Percentiles rank a stretch among this genome's conserved stretches.
Evolutionary conservation across 129 eudicot genomes (phyloP).

Genomic region (Flaveria ramosissima): DNA sequence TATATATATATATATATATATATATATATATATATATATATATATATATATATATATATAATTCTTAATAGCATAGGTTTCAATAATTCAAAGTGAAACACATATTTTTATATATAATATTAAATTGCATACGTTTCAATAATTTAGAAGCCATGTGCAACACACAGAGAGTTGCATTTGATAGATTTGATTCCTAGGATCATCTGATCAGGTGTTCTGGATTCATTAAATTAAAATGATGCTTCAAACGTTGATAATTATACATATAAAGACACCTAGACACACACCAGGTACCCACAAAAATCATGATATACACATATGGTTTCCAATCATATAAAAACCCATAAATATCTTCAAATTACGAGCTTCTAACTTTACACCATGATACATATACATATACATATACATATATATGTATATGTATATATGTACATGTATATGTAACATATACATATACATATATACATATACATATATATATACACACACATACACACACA

Average conservation of each 20-base stretch:
- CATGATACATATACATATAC: no score
- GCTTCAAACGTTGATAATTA: neutral
- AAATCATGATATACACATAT: neutral
- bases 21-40: no score
- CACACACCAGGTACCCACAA: neutral
- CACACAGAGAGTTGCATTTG: slow-evolving; percentile 17
- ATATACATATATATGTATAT: no score
- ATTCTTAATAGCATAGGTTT: neutral
- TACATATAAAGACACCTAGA: neutral
- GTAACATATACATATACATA: no score
- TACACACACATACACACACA: no score
- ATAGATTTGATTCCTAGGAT: slow-evolving; percentile 36
- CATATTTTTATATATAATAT: neutral
- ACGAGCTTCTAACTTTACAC: no score
- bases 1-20: no score
- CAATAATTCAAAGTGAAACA: neutral
- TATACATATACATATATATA: no score
- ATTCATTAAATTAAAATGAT: neutral
- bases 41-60: no score
- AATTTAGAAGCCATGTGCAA: slow-evolving; percentile 28
- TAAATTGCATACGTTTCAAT: slow-evolving; percentile 13
- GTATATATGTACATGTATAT: no score
- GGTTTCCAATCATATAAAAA: no score
- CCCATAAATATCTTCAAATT: no score
- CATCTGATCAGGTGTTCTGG: slow-evolving; percentile 27